A percentile compares a stretch with the other conserved stretches of the same genome.
These are phyloP conservation scores for Diaporthe velutina DNA, from an alignment of 2,329 filamentous ascomycete genomes.

Conservation along the genomic window DNA sequence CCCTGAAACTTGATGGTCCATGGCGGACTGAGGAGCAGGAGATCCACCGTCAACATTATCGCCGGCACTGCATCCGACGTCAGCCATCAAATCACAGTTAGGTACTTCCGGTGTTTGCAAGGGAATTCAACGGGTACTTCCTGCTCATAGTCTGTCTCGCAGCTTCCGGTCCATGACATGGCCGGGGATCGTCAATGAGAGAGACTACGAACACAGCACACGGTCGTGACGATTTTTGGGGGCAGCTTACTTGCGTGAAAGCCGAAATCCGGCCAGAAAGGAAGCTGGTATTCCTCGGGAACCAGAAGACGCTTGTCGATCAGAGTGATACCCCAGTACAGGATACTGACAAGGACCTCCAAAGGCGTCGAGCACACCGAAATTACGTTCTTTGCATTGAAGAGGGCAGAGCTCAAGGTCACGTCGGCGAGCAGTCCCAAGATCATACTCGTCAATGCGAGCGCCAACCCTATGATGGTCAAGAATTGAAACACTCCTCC, in stretches of 20 bases:
- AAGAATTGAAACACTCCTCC: conserved; percentile 80
- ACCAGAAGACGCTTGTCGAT: conserved; percentile 67
- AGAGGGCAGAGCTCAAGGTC: conserved; percentile 68
- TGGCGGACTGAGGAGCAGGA: conserved; percentile 78
- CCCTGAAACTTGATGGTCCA: conserved; percentile 75
- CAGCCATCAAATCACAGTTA: conserved; percentile 67
- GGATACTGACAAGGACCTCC: conserved; percentile 76
- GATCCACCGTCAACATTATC: conserved; percentile 73
- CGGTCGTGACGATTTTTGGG: neutral
- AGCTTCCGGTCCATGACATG: neutral
- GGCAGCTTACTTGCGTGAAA: conserved; percentile 62
- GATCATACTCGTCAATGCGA: conserved; percentile 72
- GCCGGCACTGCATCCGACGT: conserved; percentile 61
- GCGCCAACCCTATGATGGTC: conserved; percentile 77
- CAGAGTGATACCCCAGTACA: conserved; percentile 79
- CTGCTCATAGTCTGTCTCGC: neutral
- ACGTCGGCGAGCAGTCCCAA: conserved; percentile 75
- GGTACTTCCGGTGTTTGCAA: neutral
- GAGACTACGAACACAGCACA: neutral
- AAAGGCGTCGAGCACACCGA: conserved; percentile 76
- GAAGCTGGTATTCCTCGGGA: conserved; percentile 68
- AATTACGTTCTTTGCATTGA: conserved; percentile 76
- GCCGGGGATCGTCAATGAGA: conserved; percentile 19
- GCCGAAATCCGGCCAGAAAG: conserved; percentile 69
- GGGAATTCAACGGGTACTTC: neutral